Percentiles rank a stretch among this genome's conserved stretches.
Conservation (phyloP, 345 rosid species). For the Gossypium arboreum region DNA sequence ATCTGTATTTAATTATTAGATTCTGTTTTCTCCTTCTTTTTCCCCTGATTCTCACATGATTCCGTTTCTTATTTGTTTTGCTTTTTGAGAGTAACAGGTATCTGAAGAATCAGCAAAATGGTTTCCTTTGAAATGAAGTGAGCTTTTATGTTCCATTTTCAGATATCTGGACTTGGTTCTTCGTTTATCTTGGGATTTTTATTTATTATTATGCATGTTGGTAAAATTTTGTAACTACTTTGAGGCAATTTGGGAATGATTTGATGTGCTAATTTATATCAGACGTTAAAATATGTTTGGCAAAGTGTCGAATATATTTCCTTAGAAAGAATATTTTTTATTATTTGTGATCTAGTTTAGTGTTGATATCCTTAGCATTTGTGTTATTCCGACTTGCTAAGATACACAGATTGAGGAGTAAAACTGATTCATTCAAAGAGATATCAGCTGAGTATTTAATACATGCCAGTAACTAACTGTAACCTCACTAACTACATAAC, state of each 20-base stretch:
- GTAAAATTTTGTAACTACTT: neutral
- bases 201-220: neutral
- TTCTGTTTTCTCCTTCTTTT: neutral
- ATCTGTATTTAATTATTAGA: neutral
- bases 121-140: slow-evolving; percentile 59
- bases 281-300: neutral
- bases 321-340: neutral
- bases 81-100: slow-evolving; percentile 9
- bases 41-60: neutral
- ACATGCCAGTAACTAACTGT: no score
- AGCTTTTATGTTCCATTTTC: slow-evolving; percentile 14
- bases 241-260: neutral
- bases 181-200: neutral
- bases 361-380: no score
- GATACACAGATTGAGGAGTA: no score
- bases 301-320: neutral
- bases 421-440: no score
- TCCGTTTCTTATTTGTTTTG: neutral
- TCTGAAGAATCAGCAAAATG: slow-evolving; percentile 24
- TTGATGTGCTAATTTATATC: neutral
- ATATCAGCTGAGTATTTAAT: no score
- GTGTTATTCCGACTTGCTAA: no score
- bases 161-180: neutral
- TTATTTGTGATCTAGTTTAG: neutral
- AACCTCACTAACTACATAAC: no score